Base-by-base conservation (phyloP, 2,329 filamentous ascomycete species). In the Fonsecaea erecta region DNA sequence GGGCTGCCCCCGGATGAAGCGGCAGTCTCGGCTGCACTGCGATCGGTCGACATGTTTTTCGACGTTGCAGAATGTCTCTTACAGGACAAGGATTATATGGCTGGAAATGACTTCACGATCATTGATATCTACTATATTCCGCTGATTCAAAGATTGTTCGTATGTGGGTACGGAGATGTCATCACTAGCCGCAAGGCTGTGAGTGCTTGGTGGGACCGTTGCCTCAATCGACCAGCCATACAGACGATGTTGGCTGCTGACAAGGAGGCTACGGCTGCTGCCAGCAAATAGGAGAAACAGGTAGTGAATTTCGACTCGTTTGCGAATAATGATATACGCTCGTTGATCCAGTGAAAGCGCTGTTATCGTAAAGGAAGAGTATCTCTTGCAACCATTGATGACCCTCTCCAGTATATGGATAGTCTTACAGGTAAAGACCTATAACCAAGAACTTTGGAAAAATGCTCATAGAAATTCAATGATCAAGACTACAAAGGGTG, bases 41-140 rank as follows among this genome's bases (percentile, higher is more conserved):
- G 66, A 66, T 76, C 74, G 48, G 66, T 83, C 43, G 76, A 79
- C 72, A 55, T 58, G 55, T 82, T 80, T 71, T 80, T 83, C 65
- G 79, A 82, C 66, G 73, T 81, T 26, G 77, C 75, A 54, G 80
- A 82, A 69, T 62, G 71, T 52, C 71, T 78, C 32, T 73, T 82
- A 63, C 73, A 76, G n/a, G 30, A 77, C 1, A 75, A 72, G 34
- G 73, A 77, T 16, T 82, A 80, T 71, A 81, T 82, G 79, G 80
- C 79, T 52, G 81, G 81, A 60, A 71, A 77, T 3, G 63, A 75
- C 11, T 83, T 81, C 67, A 79, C 77, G 34, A 76, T 83, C 12
- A 72, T 74, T 43, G 81, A 83, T 71, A 80, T 83, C 68, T 80
- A 79, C 74, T 83, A 83, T 67, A 79, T 83, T 70, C 80, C 80